Percentiles rank a stretch among this genome's conserved stretches.
phyloP scores from a whole-genome alignment of 2,329 filamentous ascomycete species.

The Hyphodiscus sp. region DNA sequence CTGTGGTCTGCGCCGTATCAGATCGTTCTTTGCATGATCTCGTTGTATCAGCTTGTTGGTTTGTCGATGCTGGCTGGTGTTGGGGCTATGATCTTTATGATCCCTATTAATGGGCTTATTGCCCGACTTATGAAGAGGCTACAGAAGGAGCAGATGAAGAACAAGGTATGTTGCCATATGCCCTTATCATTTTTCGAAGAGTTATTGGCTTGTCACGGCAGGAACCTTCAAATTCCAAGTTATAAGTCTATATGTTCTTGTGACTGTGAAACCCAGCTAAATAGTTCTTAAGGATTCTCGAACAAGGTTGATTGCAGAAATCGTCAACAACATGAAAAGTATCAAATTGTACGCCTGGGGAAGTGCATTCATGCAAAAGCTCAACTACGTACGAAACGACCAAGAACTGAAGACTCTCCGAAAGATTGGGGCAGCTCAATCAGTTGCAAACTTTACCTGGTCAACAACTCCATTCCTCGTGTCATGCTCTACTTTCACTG shows the following conservation, averaged over 20 bases:
- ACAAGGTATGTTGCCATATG: slow-evolving; percentile 51
- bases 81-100: slow-evolving; percentile 94
- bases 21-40: slow-evolving; percentile 91
- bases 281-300: slow-evolving; percentile 54
- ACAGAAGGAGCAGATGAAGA: slow-evolving; percentile 97
- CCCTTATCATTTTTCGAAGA: not conserved
- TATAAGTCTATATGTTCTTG: not conserved
- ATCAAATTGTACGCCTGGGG: slow-evolving; percentile 99
- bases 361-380: slow-evolving; percentile 92
- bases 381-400: slow-evolving; percentile 94
- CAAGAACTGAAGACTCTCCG: slow-evolving; percentile 90
- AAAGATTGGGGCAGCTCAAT: slow-evolving; percentile 91
- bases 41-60: slow-evolving; percentile 90
- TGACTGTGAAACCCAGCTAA: not conserved
- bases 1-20: slow-evolving; percentile 97
- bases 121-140: slow-evolving; percentile 89
- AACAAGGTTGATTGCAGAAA: slow-evolving; percentile 91
- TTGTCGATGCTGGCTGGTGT: slow-evolving; percentile 94
- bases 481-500: slow-evolving; percentile 90
- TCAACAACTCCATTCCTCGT: slow-evolving; percentile 95
- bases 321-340: slow-evolving; percentile 99
- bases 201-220: no score
- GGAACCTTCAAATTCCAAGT: not conserved
- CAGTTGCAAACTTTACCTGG: slow-evolving; percentile 96
- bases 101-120: slow-evolving; percentile 89